A percentile compares a stretch with the other conserved stretches of the same genome.
These are phyloP conservation scores for Tetrastigma voinierianum DNA, from an alignment of 164 flowering plant genomes.

Conservation along the genomic window DNA sequence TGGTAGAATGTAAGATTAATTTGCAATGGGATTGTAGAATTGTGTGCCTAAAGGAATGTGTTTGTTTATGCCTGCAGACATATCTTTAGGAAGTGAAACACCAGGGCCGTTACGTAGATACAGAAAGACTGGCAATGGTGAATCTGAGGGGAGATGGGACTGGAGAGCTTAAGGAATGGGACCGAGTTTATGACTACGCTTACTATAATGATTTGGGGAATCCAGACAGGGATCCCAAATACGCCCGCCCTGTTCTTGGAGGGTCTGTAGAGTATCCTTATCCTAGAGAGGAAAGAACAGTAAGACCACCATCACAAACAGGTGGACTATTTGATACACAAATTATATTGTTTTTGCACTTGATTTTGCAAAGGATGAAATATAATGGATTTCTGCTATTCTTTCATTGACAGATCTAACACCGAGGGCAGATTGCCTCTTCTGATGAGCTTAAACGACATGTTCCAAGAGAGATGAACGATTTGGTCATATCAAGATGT, in stretches of 20 bases:
- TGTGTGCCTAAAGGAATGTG: not conserved
- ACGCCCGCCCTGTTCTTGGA: constrained; percentile 69
- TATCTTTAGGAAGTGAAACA: constrained; percentile 69
- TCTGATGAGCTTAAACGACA: constrained; percentile 32
- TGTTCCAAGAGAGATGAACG: constrained; percentile 65
- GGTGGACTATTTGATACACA: constrained; percentile 29
- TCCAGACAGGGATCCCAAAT: constrained; percentile 50
- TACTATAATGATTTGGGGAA: constrained; percentile 75
- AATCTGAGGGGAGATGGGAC: constrained; percentile 69
- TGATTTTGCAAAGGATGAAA: too few relatives aligned
- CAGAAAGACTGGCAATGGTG: constrained; percentile 60
- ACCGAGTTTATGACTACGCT: constrained; percentile 81
- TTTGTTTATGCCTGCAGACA: constrained; percentile 34
- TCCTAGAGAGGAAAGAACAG: constrained; percentile 82
- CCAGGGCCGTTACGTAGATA: constrained; percentile 50
- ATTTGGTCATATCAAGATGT: constrained; percentile 51
- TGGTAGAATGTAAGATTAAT: constrained; percentile 38
- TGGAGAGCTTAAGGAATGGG: constrained; percentile 74
- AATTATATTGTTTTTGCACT: too few relatives aligned
- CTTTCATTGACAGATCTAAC: constrained; percentile 30
- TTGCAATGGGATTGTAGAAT: not conserved
- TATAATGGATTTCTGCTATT: too few relatives aligned
- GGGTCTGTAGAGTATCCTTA: constrained; percentile 74
- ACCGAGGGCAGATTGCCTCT: constrained; percentile 46
- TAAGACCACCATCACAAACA: constrained; percentile 47